These are phyloP conservation scores for Tricholoma sp. DNA, from an alignment of 768 basidiomycete species.

Conservation along the genomic window DNA sequence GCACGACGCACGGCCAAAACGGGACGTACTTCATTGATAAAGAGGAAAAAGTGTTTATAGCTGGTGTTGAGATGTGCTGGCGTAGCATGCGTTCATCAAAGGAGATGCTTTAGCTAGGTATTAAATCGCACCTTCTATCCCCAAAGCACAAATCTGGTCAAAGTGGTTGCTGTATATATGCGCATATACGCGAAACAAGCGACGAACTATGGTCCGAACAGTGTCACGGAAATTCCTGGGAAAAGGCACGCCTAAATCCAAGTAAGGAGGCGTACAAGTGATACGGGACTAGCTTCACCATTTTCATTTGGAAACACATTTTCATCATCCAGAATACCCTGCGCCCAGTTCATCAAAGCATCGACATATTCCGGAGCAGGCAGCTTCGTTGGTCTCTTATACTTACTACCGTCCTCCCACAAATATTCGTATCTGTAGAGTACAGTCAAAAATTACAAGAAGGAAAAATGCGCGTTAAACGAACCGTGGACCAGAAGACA, in stretches of 20 bases:
- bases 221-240: slow-evolving; percentile 87
- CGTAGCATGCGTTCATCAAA: background rate
- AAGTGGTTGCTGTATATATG: slow-evolving; percentile 99
- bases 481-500: slow-evolving; percentile 92
- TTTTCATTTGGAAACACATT: slow-evolving; percentile 92
- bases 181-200: slow-evolving; percentile 95
- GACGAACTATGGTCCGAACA: slow-evolving; percentile 85
- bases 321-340: slow-evolving; percentile 89
- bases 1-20: background rate
- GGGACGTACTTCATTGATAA: slow-evolving; percentile 81
- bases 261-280: background rate
- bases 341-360: slow-evolving; percentile 98
- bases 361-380: slow-evolving; percentile 96
- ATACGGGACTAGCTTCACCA: slow-evolving; percentile 41
- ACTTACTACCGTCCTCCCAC: slow-evolving; percentile 88
- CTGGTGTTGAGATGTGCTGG: slow-evolving; percentile 97
- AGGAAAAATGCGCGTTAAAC: slow-evolving; percentile 12
- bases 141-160: slow-evolving; percentile 96
- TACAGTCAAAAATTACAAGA: background rate
- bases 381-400: slow-evolving; percentile 90
- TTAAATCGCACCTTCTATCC: slow-evolving; percentile 77
- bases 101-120: background rate
- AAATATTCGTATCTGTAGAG: slow-evolving; percentile 80
- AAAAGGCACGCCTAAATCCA: slow-evolving; percentile 73
- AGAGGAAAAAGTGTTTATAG: slow-evolving; percentile 96